Evolutionary conservation across 2,329 filamentous ascomycete species (phyloP), one percentile per base, ranked within the genome.

Genomic region (Drechmeria coniospora): DNA sequence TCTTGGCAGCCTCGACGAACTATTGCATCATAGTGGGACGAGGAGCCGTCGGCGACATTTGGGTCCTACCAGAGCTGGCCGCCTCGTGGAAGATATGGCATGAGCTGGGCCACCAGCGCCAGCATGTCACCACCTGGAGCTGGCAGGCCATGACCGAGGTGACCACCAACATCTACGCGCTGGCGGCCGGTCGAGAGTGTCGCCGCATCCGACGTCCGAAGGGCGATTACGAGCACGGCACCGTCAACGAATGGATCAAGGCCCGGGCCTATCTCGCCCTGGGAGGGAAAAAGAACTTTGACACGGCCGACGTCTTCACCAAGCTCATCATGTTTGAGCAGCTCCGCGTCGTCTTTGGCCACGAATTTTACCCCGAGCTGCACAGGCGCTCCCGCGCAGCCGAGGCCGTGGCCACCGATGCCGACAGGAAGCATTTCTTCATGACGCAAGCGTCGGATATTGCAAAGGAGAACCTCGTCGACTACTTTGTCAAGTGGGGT

Each of bases 321-420:
- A n/a, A 24, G 15, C 28, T 33, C 17, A 22, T 14, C 13, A 27
- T 33, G 27, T 28, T 27, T 15, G 31, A 33, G 15, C 31, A 33
- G 24, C 25, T 33, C 14, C 21, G 31, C 5, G 23, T 33, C 12
- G 17, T 10, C 2, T 33, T 33, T 19, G 28, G 28, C 21, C 28
- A 30, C 10, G 17, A 4, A 5, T 28, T 33, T 17, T 33, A 33
- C 13, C 25, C 23, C 3, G 5, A n/a, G 8, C 27, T 33, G 17
- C 31, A 30, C 22, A 18, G 4, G 2, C 6, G n/a, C 15, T 30
- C 28, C 1, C 28, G 28, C 15, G 5, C 8, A 5, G 23, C 11
- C 10, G 11, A 10, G 5, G 19, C 2, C 6, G 11, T 10, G 11
- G 14, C 15, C 22, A 21, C n/a, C 18, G 20, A 21, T 5, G 17